These are phyloP conservation scores for Fusarium torreyae DNA, from an alignment of 2,329 filamentous ascomycete species.

Conservation along the genomic window DNA sequence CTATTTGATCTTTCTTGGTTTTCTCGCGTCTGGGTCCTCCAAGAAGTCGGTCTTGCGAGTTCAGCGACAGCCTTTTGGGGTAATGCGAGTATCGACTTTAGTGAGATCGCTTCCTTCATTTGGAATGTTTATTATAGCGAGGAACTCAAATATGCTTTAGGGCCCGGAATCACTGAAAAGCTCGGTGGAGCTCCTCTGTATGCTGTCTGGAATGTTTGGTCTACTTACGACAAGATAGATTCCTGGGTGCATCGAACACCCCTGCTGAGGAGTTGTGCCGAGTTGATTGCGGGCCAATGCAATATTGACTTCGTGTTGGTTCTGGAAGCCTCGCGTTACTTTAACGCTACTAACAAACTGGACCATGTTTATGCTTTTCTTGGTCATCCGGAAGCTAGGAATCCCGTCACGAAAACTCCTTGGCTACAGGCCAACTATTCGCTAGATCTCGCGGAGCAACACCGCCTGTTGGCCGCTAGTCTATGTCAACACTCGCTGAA, in stretches of 20 bases:
- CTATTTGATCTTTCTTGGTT: constrained; percentile 18
- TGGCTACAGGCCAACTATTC: constrained; percentile 24
- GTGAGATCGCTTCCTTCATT: constrained; percentile 18
- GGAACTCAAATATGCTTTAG: constrained; percentile 3
- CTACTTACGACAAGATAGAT: constrained; percentile 13
- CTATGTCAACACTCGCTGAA: constrained; percentile 6
- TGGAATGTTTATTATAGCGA: constrained; percentile 10
- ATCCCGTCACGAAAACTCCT: neutral
- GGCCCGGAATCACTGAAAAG: neutral
- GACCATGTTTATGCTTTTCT: constrained; percentile 23
- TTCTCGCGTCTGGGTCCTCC: constrained; percentile 15
- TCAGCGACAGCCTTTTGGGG: constrained; percentile 20
- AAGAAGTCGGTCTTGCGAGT: constrained; percentile 12
- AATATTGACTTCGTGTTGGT: constrained; percentile 24
- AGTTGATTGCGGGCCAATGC: neutral
- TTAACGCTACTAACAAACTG: constrained; percentile 19
- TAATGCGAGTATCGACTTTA: constrained; percentile 8
- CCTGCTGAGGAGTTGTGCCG: neutral
- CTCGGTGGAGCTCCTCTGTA: constrained; percentile 13
- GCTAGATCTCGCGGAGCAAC: constrained; percentile 8
- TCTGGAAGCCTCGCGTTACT: constrained; percentile 19
- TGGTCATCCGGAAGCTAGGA: constrained; percentile 17
- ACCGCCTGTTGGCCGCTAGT: constrained; percentile 1
- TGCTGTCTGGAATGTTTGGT: constrained; percentile 24
- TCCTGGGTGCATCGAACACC: constrained; percentile 12